phyloP scores from a whole-genome alignment of 768 basidiomycete species.

The Pleurotus platypus region DNA sequence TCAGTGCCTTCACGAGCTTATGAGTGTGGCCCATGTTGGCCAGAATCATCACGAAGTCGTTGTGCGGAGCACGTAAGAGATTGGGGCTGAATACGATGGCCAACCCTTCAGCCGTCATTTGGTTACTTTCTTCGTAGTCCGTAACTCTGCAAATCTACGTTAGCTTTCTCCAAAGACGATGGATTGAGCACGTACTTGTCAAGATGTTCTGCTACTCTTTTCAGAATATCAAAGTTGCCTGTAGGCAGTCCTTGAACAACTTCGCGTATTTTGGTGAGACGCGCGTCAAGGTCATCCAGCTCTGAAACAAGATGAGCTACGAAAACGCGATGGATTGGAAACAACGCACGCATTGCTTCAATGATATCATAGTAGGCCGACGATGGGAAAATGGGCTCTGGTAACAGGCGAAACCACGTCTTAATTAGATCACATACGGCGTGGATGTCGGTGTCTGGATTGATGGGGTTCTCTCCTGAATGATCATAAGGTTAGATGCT shows the following conservation, averaged over 20 bases:
- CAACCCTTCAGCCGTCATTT: slow-evolving; percentile 84
- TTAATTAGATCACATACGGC: slow-evolving; percentile 83
- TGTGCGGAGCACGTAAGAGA: slow-evolving; percentile 71
- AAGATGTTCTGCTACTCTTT: slow-evolving; percentile 78
- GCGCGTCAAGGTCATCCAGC: slow-evolving; percentile 64
- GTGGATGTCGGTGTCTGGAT: slow-evolving; percentile 66
- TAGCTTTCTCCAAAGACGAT: not conserved
- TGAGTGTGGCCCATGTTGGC: slow-evolving; percentile 79
- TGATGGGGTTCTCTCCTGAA: slow-evolving; percentile 60
- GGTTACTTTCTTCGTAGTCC: slow-evolving; percentile 83
- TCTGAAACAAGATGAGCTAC: slow-evolving; percentile 33
- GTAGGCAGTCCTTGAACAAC: slow-evolving; percentile 70
- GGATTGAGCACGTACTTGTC: slow-evolving; percentile 48
- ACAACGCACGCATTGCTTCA: slow-evolving; percentile 56
- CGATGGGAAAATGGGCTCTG: slow-evolving; percentile 75
- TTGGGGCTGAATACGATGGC: slow-evolving; percentile 88
- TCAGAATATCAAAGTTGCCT: slow-evolving; percentile 75
- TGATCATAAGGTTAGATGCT: not conserved
- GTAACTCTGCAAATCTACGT: slow-evolving; percentile 53
- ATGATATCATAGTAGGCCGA: slow-evolving; percentile 66
- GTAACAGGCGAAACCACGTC: slow-evolving; percentile 81
- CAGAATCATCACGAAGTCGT: slow-evolving; percentile 73
- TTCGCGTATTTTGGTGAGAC: slow-evolving; percentile 58
- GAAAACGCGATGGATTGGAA: not conserved
- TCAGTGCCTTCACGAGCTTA: slow-evolving; percentile 71